phyloP scores from a whole-genome alignment of 768 basidiomycete genomes.

The Serendipita sp. region DNA sequence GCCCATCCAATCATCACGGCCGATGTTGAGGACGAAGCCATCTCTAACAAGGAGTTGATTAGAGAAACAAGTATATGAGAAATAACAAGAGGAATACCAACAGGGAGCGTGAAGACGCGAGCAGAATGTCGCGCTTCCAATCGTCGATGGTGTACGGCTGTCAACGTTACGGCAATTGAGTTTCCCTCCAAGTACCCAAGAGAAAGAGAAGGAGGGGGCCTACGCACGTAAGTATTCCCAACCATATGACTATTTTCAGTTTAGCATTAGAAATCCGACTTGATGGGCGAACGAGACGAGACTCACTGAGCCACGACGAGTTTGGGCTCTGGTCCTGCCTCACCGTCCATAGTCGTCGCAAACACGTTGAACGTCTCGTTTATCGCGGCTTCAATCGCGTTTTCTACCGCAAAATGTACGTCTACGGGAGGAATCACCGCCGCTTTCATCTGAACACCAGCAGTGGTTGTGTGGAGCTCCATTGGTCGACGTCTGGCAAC shows the following conservation, averaged over 20 bases:
- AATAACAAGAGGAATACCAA: neutral
- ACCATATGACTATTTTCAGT: conserved; percentile 22
- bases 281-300: neutral
- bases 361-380: neutral
- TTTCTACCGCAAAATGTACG: neutral
- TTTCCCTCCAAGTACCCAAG: no score
- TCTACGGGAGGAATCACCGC: no score
- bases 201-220: no score
- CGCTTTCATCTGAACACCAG: neutral
- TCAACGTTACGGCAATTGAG: neutral
- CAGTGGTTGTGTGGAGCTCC: neutral
- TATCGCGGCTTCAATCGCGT: neutral
- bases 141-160: conserved; percentile 30
- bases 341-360: neutral
- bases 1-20: conserved; percentile 46
- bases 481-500: neutral
- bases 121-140: conserved; percentile 32
- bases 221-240: conserved; percentile 39
- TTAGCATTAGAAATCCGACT: neutral
- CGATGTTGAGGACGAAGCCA: conserved; percentile 43
- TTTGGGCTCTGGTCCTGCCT: neutral
- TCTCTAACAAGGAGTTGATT: conserved; percentile 7
- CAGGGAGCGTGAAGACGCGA: conserved; percentile 33
- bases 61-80: neutral
- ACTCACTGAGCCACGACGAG: conserved; percentile 3